Evolutionary conservation across 495 filamentous ascomycete genomes (phyloP).

Genomic region (Penicillium herquei): DNA sequence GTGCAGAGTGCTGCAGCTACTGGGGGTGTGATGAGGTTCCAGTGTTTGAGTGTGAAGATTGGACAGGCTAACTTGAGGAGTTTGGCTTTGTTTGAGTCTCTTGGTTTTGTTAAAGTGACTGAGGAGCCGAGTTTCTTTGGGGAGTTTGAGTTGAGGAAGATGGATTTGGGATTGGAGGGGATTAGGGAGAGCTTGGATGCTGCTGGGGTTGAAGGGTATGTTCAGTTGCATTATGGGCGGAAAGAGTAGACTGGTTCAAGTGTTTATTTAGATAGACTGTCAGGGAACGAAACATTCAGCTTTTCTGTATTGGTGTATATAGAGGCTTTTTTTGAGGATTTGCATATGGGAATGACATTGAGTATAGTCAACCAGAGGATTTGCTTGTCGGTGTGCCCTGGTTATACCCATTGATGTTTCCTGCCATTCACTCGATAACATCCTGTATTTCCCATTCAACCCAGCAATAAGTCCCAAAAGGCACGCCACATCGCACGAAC

Average conservation of each 20-base stretch:
- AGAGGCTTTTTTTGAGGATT: not conserved
- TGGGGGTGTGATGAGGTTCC: conserved; percentile 14
- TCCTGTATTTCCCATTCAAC: no score
- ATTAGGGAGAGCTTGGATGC: conserved; percentile 23
- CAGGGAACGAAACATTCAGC: no score
- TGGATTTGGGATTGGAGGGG: conserved; percentile 24
- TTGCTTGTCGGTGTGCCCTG: no score
- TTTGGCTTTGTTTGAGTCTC: conserved; percentile 58
- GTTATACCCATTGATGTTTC: no score
- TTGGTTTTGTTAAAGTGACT: conserved; percentile 51
- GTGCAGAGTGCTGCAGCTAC: not conserved
- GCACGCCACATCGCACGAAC: no score
- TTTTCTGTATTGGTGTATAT: not conserved
- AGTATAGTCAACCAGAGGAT: no score
- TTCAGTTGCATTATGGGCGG: conserved; percentile 37
- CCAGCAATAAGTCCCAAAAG: no score
- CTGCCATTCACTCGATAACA: no score
- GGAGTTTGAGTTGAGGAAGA: conserved; percentile 56
- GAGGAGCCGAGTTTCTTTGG: conserved; percentile 63
- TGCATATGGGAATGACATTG: not conserved
- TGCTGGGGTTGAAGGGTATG: conserved; percentile 40
- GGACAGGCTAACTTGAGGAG: conserved; percentile 53
- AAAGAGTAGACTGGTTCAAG: not conserved
- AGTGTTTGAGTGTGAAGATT: conserved; percentile 61
- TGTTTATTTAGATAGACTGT: no score